Evolutionary conservation across 2,329 filamentous ascomycete genomes (phyloP), one percentile per base, ranked within the genome.

Genomic region (Cladorrhinum sp.): DNA sequence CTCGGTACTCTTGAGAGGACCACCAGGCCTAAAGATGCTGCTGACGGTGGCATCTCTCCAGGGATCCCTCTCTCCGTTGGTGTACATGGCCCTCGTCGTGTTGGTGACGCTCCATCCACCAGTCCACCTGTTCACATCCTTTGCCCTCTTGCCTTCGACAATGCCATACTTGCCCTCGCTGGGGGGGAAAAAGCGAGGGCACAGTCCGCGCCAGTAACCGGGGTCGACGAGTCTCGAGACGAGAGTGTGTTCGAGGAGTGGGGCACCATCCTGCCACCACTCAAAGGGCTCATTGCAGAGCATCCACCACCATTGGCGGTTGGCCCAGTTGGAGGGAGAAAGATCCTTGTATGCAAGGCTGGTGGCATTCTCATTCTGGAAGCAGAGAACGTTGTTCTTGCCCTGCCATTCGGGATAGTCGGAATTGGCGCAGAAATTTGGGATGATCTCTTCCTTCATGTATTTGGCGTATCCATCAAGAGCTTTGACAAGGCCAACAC

Each of bases 291-390:
- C 74, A 69, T 85, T 84, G 74, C 83, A 85, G 5, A 79, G 73
- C 70, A 85, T 76, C 81, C 81, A 85, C 13, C 75, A 71, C 81
- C 81, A 85, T 64, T 84, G 81, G 2, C 81, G 74, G 69, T 82
- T 77, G 32, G 74, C 65, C 1, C 64, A 62, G 67, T 84, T 85
- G 65, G 62, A 60, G 0, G 71, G 67, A 2, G 68, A 64, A 29
- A 74, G 55, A 55, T 78, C 76, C 55, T 70, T 70, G 69, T 72
- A 78, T 54, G 74, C 63, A 10, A 73, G 70, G 68, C 79, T 77
- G 22, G 73, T 74, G 2, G 70, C 73, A 68, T 85, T 81, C 73
- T 80, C 66, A 56, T 77, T 65, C 70, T 77, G 63, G 73, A 74
- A 78, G 58, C 81, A 83, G 52, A 77, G 74, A 12, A 76, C 77